Evolutionary conservation across 768 basidiomycete species (phyloP), one percentile per base, ranked within the genome.

Genomic region (Boletus tylopilopsis): DNA sequence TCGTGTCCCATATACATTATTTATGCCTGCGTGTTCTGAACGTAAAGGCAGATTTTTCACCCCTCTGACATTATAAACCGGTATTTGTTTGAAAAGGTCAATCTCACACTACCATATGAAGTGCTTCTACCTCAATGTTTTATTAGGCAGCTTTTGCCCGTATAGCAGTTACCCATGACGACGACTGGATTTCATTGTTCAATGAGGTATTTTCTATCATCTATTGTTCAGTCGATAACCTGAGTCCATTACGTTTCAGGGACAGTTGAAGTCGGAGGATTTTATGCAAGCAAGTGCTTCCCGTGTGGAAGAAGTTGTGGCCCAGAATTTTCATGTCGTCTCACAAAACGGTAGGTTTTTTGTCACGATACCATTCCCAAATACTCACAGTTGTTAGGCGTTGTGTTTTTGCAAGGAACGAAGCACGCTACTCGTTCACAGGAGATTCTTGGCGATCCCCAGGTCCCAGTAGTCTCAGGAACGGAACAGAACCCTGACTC

Each of bases 1-100:
- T 1, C 6, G 46, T 29, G 5, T 12, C 4, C 24, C 35, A 9
- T 36, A 9, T 21, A 30, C 12, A 13, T 10, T 30, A 11, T 30
- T 13, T 13, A 30, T 13, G 12, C 13, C 13, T 21, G 13, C 13
- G 8, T 3, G n/a, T 41, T 41, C 22, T 52, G 35, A 35, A 4
- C 16, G 19, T n/a, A 13, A n/a, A 35, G 13, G 5, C 22, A 54
- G 54, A 6, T 19, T 6, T 57, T 49, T 13, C 56, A 57, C 37
- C 56, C 54, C 1, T 49, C 54, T n/a, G 50, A 58, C 10, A 21
- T 39, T 1, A 56, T 58, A 2, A 58, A 58, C 7, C 50, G 15
- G 5, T 42, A 46, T 29, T 32, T 58, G 18, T 23, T 56, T 0
- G 8, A 25, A 3, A 32, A 19, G 21, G 54, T 49, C 2, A 7